Evolutionary conservation across 2,329 filamentous ascomycete genomes (phyloP).

Genomic region (Mycosphaerelloides madeirae): DNA sequence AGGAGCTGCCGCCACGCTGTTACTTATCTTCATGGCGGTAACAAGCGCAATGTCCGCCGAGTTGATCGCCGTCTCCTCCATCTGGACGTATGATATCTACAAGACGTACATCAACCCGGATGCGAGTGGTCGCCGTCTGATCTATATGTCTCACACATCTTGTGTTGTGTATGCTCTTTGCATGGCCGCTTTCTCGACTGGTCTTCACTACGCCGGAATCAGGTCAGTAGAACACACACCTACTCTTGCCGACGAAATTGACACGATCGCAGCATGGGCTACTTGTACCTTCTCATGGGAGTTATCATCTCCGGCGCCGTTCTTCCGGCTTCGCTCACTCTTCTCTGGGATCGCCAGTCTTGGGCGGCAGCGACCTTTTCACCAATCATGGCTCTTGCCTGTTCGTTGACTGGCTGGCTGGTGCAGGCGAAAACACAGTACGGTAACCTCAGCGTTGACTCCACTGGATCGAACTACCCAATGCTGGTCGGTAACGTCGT

Average conservation of each 20-base stretch:
- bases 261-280: conserved; percentile 65
- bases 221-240: background rate
- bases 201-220: conserved; percentile 58
- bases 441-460: conserved; percentile 63
- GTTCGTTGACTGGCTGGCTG: conserved; percentile 70
- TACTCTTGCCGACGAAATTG: background rate
- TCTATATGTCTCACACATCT: conserved; percentile 71
- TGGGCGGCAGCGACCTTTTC: conserved; percentile 66
- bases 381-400: conserved; percentile 63
- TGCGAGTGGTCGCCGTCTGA: conserved; percentile 70
- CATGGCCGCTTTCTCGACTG: conserved; percentile 74
- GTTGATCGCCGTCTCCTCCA: conserved; percentile 80
- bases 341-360: conserved; percentile 77
- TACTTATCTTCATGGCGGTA: conserved; percentile 87
- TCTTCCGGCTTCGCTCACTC: conserved; percentile 72
- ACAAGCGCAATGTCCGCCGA: conserved; percentile 79
- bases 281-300: conserved; percentile 85
- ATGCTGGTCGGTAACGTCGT: conserved; percentile 86
- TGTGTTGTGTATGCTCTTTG: conserved; percentile 70
- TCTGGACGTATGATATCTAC: conserved; percentile 85
- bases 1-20: conserved; percentile 70
- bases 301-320: conserved; percentile 76
- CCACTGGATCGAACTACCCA: conserved; percentile 78
- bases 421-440: conserved; percentile 68
- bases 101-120: conserved; percentile 77